These are phyloP conservation scores for Spiraea crenata DNA, from an alignment of 331 rosid species.

Conservation along the genomic window DNA sequence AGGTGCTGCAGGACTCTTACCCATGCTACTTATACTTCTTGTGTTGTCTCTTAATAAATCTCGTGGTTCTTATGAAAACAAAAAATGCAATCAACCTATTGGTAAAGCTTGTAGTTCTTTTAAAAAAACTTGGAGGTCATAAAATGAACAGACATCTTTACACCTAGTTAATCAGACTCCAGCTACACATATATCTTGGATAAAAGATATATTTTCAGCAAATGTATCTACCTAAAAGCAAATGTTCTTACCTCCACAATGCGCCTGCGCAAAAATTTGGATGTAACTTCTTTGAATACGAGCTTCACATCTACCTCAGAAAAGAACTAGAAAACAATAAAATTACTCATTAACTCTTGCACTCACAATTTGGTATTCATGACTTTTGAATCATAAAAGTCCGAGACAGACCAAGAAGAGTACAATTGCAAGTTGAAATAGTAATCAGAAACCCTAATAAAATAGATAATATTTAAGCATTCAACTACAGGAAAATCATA, in stretches of 20 bases:
- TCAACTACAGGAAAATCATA: too few species aligned
- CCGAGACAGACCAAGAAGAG: not conserved
- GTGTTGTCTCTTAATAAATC: too few species aligned
- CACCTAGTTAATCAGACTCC: not conserved
- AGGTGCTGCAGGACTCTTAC: too few species aligned
- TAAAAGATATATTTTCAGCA: not conserved
- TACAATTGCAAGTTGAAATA: conserved; percentile 8
- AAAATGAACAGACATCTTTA: not conserved
- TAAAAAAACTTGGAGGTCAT: not conserved
- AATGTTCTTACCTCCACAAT: conserved; percentile 79
- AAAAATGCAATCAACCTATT: too few species aligned
- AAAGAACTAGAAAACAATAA: conserved; percentile 48
- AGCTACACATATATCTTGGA: not conserved
- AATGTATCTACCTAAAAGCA: not conserved
- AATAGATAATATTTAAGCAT: not conserved
- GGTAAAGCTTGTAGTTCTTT: too few species aligned
- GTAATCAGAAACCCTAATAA: not conserved
- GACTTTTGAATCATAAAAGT: not conserved
- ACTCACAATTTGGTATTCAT: not conserved
- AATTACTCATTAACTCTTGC: conserved; percentile 1
- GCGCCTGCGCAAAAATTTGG: conserved; percentile 77
- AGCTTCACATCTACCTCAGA: conserved; percentile 96
- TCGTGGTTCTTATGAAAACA: too few species aligned
- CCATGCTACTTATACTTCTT: too few species aligned
- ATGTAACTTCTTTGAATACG: conserved; percentile 90